Evolutionary conservation across 306 rosid genomes (phyloP), one percentile per base, ranked within the genome.

Genomic region (Fragaria nilgerrensis): DNA sequence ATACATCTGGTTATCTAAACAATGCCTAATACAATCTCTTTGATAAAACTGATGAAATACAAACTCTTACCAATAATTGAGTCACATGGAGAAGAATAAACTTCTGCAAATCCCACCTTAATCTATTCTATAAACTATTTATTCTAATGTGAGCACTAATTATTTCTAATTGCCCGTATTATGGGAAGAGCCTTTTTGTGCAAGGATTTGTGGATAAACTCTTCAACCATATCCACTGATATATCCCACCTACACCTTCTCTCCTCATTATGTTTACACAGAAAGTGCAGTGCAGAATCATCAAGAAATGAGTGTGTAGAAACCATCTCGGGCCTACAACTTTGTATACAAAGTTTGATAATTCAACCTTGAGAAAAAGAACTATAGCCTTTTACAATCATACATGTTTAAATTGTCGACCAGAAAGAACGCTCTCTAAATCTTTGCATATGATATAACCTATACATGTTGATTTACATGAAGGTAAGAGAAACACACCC

Each of bases 401-500:
- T 15, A 13, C 16, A 32, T 32, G 68, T 63, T 63, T 63, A 12
- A 63, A 32, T 32, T 15, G 44, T 16, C 68, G 15, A 63, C 11
- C 68, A 32, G 5, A 22, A 63, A 63, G 45, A 64, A 65, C 69
- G 17, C 45, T 32, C 12, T 5, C 70, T 36, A 14, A 36, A 65
- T 2, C 47, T 65, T 14, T 17, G 47, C 15, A 19, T 36, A 7
- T 17, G 27, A 36, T 17, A 34, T 8, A 9, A 64, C 11, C 17
- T 32, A 14, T 62, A 62, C 67, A 62, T 62, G 66, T 5, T 61
- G 16, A 61, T 14, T 11, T 61, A 22, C 9, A 36, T 64, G 45
- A 34, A 64, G 72, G 3, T 41, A 19, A n/a, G 8, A 68, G 45
- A 11, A 80, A 56, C 44, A 4, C 43, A 84, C 92, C 87, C 8